Conservation (phyloP, 495 filamentous ascomycete species). For the Penicillium longicatenatum region DNA sequence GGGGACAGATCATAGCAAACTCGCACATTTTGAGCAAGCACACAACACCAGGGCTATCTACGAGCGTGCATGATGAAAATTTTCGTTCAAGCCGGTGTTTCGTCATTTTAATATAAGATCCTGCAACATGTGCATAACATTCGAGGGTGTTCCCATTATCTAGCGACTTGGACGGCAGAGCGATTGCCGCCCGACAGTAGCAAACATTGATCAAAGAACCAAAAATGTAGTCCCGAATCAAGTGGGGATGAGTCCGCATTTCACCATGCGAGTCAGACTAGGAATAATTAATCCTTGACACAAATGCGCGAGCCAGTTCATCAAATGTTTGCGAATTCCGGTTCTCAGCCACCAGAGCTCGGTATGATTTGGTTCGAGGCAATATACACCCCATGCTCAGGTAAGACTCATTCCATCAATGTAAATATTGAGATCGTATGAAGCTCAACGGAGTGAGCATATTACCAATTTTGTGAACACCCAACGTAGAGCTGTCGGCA, state of each 20-base stretch:
- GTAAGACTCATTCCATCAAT: too few species aligned
- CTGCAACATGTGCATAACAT: too few species aligned
- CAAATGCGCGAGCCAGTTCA: background rate
- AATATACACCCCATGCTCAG: background rate
- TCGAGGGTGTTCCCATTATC: too few species aligned
- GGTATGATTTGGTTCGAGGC: background rate
- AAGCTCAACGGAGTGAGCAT: too few species aligned
- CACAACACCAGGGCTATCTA: too few species aligned
- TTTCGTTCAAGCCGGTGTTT: too few species aligned
- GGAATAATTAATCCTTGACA: background rate
- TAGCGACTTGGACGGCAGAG: background rate
- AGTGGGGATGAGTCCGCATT: background rate
- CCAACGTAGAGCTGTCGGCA: background rate
- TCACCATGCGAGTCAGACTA: background rate
- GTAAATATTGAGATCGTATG: too few species aligned
- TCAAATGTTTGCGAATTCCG: background rate
- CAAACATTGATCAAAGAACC: background rate
- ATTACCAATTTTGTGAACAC: too few species aligned
- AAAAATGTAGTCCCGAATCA: background rate
- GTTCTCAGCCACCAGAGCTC: background rate
- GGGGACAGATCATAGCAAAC: too few species aligned
- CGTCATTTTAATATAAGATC: too few species aligned
- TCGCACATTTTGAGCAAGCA: too few species aligned
- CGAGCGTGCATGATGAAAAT: too few species aligned
- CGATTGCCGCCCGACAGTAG: background rate